Evolutionary conservation across 257 asterid species (phyloP), one percentile per base, ranked within the genome.

Genomic region (Cynanchum wilfordii): DNA sequence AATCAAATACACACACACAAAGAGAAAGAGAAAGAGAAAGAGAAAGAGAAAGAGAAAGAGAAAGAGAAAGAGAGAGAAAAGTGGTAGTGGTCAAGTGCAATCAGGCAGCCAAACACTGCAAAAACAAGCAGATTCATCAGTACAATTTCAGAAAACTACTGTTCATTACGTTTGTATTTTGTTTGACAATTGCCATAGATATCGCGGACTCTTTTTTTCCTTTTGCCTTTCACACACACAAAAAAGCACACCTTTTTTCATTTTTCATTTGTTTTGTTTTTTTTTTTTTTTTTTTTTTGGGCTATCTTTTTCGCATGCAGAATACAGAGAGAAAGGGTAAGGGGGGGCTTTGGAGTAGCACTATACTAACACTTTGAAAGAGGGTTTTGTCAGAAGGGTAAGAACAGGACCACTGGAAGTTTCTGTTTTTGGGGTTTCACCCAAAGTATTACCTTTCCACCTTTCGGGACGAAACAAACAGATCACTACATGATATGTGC

Each of bases 351-450:
- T 45, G 82, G 82, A 80, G 70, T 83, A 62, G 69, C 82, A 80
- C 83, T 77, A 42, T 42, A 83, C 79, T 82, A 85, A 81, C 87
- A 84, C 85, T 88, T 84, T 81, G 92, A 84, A 78, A 81, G 83
- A 83, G 83, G 73, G 40, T 70, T 76, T 75, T 77, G 93, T 87
- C 93, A 88, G 95, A 76, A 7, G 58, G 86, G 89, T 79, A 87
- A 85, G 80, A 81, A 82, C 86, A 33, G 97, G 97, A 91, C 97
- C 97, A 91, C 96, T 89, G 96, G 81, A 81, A 91, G 90, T 89
- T 89, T 88, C 92, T 86, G 92, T 86, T 84, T 90, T 87, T 87
- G 88, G 96, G 96, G 92, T 89, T 89, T 89, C 96, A 89, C 96
- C 94, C 96, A 89, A 86, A 83, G 87, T 73, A 79, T 86, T 89